Conservation (phyloP, 306 rosid species). For the Alnus rubra region DNA sequence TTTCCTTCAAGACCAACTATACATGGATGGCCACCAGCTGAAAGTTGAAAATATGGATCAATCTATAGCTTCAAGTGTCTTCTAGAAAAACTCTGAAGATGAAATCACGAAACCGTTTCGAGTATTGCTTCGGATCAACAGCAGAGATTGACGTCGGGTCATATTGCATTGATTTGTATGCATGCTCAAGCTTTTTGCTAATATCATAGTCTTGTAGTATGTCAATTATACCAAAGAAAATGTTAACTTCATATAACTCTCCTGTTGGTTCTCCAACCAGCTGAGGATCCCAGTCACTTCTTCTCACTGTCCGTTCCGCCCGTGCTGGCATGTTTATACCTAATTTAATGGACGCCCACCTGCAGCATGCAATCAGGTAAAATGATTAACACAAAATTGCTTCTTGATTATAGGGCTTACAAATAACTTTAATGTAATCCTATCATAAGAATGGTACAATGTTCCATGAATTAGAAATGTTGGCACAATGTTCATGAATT, state of each 20-base stretch:
- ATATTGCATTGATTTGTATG: conserved; percentile 85
- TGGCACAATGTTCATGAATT: conserved; percentile 16
- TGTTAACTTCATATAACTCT: conserved; percentile 64
- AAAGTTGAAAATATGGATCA: conserved; percentile 37
- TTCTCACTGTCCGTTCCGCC: conserved; percentile 68
- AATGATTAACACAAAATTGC: conserved; percentile 1
- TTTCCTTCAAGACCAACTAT: conserved; percentile 36
- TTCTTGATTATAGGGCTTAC: not conserved
- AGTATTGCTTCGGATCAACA: conserved; percentile 94
- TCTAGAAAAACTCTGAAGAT: conserved; percentile 86
- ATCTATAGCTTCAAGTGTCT: conserved; percentile 55
- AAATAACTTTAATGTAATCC: not conserved
- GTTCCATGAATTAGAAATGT: not conserved
- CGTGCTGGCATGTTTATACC: conserved; percentile 83
- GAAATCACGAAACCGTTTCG: conserved; percentile 93
- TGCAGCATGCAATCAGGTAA: conserved; percentile 27
- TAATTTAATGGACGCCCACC: conserved; percentile 59
- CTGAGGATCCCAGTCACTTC: conserved; percentile 47
- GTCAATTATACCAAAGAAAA: conserved; percentile 87
- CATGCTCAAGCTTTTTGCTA: conserved; percentile 96
- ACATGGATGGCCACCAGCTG: conserved; percentile 41
- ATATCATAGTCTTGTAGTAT: conserved; percentile 94
- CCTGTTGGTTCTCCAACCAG: conserved; percentile 89
- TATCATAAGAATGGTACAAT: conserved; percentile 3
- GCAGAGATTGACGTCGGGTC: conserved; percentile 89